A percentile compares a stretch with the other conserved stretches of the same genome.
These are phyloP conservation scores for Pseudogymnoascus sp. DNA, from an alignment of 2,329 filamentous ascomycete genomes.

Conservation along the genomic window DNA sequence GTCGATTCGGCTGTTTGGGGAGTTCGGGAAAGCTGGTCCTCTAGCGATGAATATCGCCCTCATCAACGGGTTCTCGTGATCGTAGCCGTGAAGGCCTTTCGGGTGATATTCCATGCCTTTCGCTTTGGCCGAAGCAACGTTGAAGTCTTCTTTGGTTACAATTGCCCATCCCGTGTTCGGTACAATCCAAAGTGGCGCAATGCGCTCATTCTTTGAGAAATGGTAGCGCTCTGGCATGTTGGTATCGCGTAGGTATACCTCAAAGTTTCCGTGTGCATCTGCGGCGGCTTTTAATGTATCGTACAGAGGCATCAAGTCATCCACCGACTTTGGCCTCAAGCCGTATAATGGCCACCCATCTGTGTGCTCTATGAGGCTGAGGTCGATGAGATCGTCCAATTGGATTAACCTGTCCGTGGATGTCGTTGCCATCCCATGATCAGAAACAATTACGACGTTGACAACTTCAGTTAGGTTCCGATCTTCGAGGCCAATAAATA, in stretches of 20 bases:
- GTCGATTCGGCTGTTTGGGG: constrained; percentile 68
- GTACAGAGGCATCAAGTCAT: constrained; percentile 60
- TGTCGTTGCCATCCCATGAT: constrained; percentile 97
- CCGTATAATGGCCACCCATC: constrained; percentile 95
- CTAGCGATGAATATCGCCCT: constrained; percentile 87
- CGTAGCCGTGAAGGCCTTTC: constrained; percentile 83
- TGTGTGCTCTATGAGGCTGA: constrained; percentile 65
- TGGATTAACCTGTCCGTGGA: constrained; percentile 73
- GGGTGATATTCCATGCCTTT: constrained; percentile 66
- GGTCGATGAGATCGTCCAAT: constrained; percentile 79
- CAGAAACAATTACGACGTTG: constrained; percentile 91
- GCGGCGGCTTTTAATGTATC: constrained; percentile 48
- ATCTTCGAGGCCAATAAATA: constrained; percentile 67
- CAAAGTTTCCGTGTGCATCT: constrained; percentile 54
- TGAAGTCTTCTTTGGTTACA: constrained; percentile 69
- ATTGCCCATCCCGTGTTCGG: constrained; percentile 91
- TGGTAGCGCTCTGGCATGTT: constrained; percentile 92
- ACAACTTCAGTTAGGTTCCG: constrained; percentile 84
- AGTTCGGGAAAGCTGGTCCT: constrained; percentile 84
- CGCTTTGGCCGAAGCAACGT: constrained; percentile 57
- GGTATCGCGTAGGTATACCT: constrained; percentile 77
- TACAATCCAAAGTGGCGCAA: constrained; percentile 90
- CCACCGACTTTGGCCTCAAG: constrained; percentile 64
- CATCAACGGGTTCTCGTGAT: constrained; percentile 92
- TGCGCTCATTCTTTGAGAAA: constrained; percentile 78